Evolutionary conservation across 129 eudicot genomes (phyloP).

Genomic region (Flaveria ramosissima): DNA sequence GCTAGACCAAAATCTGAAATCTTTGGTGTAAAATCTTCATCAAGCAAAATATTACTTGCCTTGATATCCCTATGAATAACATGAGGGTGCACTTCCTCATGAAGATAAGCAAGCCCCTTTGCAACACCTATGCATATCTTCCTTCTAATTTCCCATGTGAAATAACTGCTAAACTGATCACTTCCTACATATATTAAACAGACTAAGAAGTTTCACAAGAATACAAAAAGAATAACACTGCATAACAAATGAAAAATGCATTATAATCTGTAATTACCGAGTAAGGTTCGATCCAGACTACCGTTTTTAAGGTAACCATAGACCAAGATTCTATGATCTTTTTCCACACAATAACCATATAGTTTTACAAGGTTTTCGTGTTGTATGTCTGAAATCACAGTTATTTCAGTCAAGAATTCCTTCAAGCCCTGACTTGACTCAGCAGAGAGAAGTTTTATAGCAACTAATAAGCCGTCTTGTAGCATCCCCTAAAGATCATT

Average conservation of each 20-base stretch:
- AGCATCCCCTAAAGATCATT: slow-evolving; percentile 58
- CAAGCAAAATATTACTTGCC: slow-evolving; percentile 92
- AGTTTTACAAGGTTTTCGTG: slow-evolving; percentile 84
- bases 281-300: slow-evolving; percentile 77
- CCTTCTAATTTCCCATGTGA: slow-evolving; percentile 63
- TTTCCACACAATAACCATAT: slow-evolving; percentile 82
- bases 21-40: slow-evolving; percentile 76
- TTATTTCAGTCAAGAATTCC: slow-evolving; percentile 78
- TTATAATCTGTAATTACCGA: slow-evolving; percentile 49
- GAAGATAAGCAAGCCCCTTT: slow-evolving; percentile 79
- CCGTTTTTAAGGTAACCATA: slow-evolving; percentile 82
- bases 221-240: neutral
- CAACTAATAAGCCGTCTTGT: slow-evolving; percentile 64
- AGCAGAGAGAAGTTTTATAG: slow-evolving; percentile 76
- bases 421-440: slow-evolving; percentile 75
- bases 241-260: neutral
- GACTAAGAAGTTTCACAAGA: neutral
- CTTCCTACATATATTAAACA: slow-evolving; percentile 35
- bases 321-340: slow-evolving; percentile 70
- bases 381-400: slow-evolving; percentile 60
- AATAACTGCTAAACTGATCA: slow-evolving; percentile 41
- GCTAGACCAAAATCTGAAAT: slow-evolving; percentile 96
- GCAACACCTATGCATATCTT: slow-evolving; percentile 77
- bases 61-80: slow-evolving; percentile 87
- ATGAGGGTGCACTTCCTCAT: slow-evolving; percentile 76